Conservation (phyloP, 352 stramenopile species). For the Peronospora farinosa region DNA sequence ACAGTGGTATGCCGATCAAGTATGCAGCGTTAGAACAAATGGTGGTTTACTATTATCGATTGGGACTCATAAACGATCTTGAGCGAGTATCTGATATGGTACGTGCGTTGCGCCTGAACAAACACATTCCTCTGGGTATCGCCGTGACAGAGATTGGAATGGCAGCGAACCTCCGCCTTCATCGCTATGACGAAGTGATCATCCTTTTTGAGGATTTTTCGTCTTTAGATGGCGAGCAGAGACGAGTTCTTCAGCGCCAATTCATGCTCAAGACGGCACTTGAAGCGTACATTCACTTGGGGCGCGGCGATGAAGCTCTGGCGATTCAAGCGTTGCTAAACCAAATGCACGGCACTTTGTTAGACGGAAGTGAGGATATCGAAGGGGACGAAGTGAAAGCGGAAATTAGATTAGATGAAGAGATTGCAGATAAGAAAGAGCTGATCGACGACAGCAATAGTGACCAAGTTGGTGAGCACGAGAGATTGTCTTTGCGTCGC, state of each 20-base stretch:
- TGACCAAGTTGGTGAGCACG: constrained; percentile 14
- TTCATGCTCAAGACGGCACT: constrained; percentile 60
- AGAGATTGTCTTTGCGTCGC: constrained; percentile 14
- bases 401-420: constrained; percentile 9
- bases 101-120: constrained; percentile 58
- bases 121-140: constrained; percentile 66
- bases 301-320: constrained; percentile 55
- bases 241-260: constrained; percentile 42
- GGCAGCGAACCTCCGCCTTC: constrained; percentile 52
- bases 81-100: constrained; percentile 63
- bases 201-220: constrained; percentile 76
- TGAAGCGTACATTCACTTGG: constrained; percentile 44
- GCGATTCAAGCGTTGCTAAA: constrained; percentile 47
- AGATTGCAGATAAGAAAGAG: constrained; percentile 19
- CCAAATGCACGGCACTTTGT: constrained; percentile 28
- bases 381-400: constrained; percentile 5
- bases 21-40: constrained; percentile 68
- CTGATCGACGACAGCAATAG: constrained; percentile 28
- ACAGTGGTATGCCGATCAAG: constrained; percentile 64
- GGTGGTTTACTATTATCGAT: constrained; percentile 64
- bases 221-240: constrained; percentile 49
- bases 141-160: constrained; percentile 72
- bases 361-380: constrained; percentile 10
- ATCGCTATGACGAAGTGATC: constrained; percentile 51
- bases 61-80: constrained; percentile 50